Evolutionary conservation across 1,139 yeast genomes (phyloP), one percentile per base, ranked within the genome.

Genomic region (Kodamaea sp.): DNA sequence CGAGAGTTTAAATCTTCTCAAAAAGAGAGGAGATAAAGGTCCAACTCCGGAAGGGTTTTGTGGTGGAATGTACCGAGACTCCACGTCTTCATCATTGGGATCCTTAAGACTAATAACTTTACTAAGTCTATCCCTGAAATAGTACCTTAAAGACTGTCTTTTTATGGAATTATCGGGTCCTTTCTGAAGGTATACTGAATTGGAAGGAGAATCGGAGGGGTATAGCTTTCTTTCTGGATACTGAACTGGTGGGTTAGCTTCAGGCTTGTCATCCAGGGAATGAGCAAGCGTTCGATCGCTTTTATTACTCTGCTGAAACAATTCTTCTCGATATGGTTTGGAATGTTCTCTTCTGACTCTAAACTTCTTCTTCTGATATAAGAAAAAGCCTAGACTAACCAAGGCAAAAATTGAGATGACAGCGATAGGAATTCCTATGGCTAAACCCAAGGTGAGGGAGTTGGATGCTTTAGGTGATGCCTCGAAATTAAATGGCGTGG

Each of bases 341-440:
- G 43, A 31, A 15, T 43, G 34, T 4, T 42, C 29, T 16, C 43
- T 40, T 9, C 36, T 38, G 12, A 38, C 34, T 14, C 40, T 42
- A 27, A 50, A 47, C 18, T 44, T 45, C 15, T 47, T 46, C 23
- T 45, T 50, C 26, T 53, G 47, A 25, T 47, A 24, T 22, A 47
- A 35, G 14, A 54, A 48, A 25, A 50, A 48, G 41, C 57, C 48
- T 4, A 59, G 51, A 4, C 58, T 46, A 3, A 52, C 50, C 3
- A 60, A 32, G 1, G 58, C 41, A 16, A 66, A 51, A 3, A 66
- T 15, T 0, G 52, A 48, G 10, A 67, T 47, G 5, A 65, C 46
- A 0, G 70, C 70, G 5, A 66, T 46, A 3, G 76, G 76, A n/a
- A 70, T 57, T 0, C 75, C 75, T 5, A 70, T 51, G 3, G 73